Conservation (phyloP, 345 rosid species). For the Adansonia digitata region DNA sequence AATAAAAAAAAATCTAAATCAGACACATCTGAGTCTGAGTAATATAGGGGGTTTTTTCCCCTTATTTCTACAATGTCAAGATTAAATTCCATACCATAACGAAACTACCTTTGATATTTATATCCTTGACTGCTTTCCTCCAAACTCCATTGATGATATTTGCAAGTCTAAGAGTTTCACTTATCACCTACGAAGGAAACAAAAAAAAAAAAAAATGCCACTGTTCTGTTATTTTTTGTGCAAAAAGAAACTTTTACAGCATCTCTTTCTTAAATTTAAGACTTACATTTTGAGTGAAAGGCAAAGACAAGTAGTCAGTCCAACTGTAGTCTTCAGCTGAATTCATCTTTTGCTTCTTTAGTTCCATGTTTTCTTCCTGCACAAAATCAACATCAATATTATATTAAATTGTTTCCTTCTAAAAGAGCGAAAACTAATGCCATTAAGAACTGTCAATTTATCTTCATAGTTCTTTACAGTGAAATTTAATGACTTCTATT, state of each 20-base stretch:
- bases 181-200: constrained; percentile 52
- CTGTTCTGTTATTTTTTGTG: background rate
- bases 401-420: background rate
- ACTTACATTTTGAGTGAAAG: constrained; percentile 90
- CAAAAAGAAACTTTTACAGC: background rate
- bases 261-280: background rate
- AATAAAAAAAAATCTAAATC: too few species aligned
- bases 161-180: constrained; percentile 83
- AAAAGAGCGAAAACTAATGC: background rate
- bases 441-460: background rate
- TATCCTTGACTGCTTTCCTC: constrained; percentile 87
- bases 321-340: constrained; percentile 49
- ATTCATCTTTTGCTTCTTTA: constrained; percentile 59
- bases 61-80: background rate
- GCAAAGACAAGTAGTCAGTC: constrained; percentile 78
- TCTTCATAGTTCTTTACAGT: background rate
- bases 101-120: constrained; percentile 68
- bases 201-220: background rate
- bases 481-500: background rate
- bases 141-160: constrained; percentile 89
- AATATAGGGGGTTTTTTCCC: background rate
- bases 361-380: constrained; percentile 82
- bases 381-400: constrained; percentile 1
- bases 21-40: too few species aligned
- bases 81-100: background rate